Conservation (phyloP, 257 asterid genomes). For the Rhazya stricta region DNA sequence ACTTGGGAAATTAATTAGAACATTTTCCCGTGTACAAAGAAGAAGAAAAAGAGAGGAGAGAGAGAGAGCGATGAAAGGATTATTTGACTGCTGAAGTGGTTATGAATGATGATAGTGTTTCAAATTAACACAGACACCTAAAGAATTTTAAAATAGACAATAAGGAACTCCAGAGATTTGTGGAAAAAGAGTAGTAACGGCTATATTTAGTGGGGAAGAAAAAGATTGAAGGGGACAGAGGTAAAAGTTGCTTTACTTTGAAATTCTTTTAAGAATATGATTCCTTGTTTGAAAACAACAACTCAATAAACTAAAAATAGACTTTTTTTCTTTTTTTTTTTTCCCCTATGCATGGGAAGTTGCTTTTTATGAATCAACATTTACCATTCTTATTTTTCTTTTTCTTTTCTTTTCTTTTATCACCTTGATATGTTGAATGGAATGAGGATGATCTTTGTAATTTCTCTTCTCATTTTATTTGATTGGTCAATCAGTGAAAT, state of each 20-base stretch:
- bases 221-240: background rate
- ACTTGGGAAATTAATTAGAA: background rate
- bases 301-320: background rate
- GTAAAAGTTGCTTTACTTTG: constrained; percentile 8
- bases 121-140: background rate
- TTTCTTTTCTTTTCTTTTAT: no score
- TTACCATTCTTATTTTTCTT: no score
- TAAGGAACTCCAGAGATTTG: background rate
- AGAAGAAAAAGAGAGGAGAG: background rate
- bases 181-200: background rate
- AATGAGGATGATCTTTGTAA: no score
- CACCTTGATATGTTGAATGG: no score
- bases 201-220: constrained; percentile 8
- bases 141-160: background rate
- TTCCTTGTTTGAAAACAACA: background rate
- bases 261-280: constrained; percentile 1
- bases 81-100: background rate
- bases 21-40: background rate
- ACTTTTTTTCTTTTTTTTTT: no score
- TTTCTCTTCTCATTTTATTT: no score
- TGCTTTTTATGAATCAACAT: no score
- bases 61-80: no score
- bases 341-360: no score
- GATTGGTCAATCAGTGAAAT: no score
- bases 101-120: background rate